These are phyloP conservation scores for Penicillium sp. DNA, from an alignment of 2,329 filamentous ascomycete genomes.

Conservation along the genomic window DNA sequence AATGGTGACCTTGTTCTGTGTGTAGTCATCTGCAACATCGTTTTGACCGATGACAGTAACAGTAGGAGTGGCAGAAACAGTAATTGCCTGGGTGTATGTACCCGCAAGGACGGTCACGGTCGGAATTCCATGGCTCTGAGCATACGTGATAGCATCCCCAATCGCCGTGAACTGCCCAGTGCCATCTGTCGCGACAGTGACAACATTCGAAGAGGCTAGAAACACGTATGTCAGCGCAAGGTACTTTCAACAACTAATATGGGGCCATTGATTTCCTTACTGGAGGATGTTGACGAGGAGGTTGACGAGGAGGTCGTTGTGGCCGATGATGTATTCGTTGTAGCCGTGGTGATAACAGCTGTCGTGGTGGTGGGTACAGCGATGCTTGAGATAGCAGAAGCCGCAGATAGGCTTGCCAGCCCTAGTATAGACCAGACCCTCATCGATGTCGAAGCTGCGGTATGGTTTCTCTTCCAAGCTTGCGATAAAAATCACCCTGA, in stretches of 20 bases:
- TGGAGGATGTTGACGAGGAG: not conserved
- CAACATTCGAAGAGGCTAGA: slow-evolving; percentile 24
- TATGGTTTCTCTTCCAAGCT: not conserved
- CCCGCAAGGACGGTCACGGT: slow-evolving; percentile 50
- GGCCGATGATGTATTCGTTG: not conserved
- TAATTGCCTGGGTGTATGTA: slow-evolving; percentile 49
- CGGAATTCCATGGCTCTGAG: slow-evolving; percentile 43
- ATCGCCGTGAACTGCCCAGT: slow-evolving; percentile 51
- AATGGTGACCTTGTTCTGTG: slow-evolving; percentile 43
- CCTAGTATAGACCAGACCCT: not conserved
- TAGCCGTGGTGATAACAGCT: not conserved
- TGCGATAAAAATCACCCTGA: not conserved
- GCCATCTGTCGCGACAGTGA: slow-evolving; percentile 50
- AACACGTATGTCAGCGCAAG: not conserved
- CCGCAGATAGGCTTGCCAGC: not conserved
- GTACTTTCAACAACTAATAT: not conserved
- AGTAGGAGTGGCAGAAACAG: slow-evolving; percentile 42
- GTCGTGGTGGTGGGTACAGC: not conserved
- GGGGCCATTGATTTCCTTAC: not conserved
- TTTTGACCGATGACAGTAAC: slow-evolving; percentile 47
- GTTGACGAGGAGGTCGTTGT: not conserved
- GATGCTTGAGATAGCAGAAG: not conserved
- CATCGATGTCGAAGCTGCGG: not conserved
- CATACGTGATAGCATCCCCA: slow-evolving; percentile 47
- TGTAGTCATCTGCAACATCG: slow-evolving; percentile 32